Evolutionary conservation across 345 rosid species (phyloP).

Genomic region (Lepidium didymum): DNA sequence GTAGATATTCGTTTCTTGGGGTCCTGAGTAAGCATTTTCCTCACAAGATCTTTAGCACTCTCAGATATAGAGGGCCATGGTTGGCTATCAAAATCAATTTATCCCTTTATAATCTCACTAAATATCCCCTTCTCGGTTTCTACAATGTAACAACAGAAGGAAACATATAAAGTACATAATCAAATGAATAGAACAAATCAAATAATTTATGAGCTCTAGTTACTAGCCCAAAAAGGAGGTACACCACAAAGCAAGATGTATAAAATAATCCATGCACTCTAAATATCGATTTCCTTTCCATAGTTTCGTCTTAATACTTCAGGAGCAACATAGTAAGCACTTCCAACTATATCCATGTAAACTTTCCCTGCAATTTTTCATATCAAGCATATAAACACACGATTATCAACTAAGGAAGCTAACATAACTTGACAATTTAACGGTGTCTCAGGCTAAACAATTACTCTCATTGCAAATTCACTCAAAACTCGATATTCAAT

Average conservation of each 20-base stretch:
- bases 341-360: constrained; percentile 70
- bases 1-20: constrained; percentile 68
- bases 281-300: constrained; percentile 80
- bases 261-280: constrained; percentile 88
- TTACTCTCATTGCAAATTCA: background rate
- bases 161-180: background rate
- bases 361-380: constrained; percentile 42
- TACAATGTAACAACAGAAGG: constrained; percentile 22
- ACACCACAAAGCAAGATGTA: constrained; percentile 82
- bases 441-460: background rate
- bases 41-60: constrained; percentile 77
- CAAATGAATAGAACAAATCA: background rate
- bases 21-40: constrained; percentile 68
- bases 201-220: background rate
- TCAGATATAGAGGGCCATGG: constrained; percentile 89
- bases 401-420: background rate
- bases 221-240: constrained; percentile 99
- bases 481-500: no score
- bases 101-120: constrained; percentile 58
- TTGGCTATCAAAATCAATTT: constrained; percentile 61
- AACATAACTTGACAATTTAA: background rate
- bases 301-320: constrained; percentile 74
- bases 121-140: constrained; percentile 80
- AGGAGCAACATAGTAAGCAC: constrained; percentile 95
- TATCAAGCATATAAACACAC: constrained; percentile 3